A percentile compares a stretch with the other conserved stretches of the same genome.
These are phyloP conservation scores for Leccinum variicolor DNA, from an alignment of 768 basidiomycete species.

Conservation along the genomic window DNA sequence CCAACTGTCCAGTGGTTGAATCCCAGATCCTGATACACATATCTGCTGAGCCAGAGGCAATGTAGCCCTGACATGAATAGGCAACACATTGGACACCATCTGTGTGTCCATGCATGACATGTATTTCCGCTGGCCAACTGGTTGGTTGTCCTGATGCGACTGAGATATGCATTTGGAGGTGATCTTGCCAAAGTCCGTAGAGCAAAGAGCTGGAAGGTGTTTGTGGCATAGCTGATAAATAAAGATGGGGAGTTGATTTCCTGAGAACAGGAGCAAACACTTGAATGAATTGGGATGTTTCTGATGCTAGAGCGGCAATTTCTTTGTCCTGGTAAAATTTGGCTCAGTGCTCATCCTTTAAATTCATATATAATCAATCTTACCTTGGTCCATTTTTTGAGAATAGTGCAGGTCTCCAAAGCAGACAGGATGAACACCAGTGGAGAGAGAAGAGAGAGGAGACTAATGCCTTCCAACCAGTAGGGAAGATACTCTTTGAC, in stretches of 20 bases:
- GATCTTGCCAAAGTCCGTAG: not conserved
- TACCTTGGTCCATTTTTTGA: not conserved
- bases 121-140: not conserved
- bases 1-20: not conserved
- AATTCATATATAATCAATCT: not conserved
- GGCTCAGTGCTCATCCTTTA: not conserved
- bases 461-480: not conserved
- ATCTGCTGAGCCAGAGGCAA: not conserved
- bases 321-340: not conserved
- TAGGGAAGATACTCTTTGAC: not conserved
- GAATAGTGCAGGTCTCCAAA: not conserved
- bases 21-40: not conserved
- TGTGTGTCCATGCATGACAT: not conserved
- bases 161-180: not conserved
- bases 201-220: not conserved
- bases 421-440: not conserved
- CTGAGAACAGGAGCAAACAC: not conserved
- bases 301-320: not conserved
- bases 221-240: not conserved
- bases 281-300: constrained; percentile 1
- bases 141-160: not conserved
- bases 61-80: not conserved
- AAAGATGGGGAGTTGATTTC: not conserved
- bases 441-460: not conserved
- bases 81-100: not conserved